These are phyloP conservation scores for Beauveria varroae DNA, from an alignment of 2,329 filamentous ascomycete species.

Conservation along the genomic window DNA sequence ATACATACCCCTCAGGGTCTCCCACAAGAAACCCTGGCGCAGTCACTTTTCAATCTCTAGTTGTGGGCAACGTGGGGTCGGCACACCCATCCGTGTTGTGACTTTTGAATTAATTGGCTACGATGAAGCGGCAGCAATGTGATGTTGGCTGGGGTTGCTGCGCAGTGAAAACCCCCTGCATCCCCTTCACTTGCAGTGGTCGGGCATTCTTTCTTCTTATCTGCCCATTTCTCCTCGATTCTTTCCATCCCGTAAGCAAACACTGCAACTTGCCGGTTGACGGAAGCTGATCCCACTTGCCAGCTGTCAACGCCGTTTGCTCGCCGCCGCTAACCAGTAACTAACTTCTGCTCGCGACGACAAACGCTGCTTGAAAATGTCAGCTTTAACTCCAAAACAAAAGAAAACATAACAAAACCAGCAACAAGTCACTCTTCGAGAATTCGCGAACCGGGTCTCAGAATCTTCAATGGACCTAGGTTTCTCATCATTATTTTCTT, in stretches of 20 bases:
- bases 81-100: background rate
- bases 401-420: background rate
- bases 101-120: background rate
- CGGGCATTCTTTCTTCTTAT: background rate
- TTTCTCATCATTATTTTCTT: background rate
- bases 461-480: background rate
- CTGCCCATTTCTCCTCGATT: too few species aligned
- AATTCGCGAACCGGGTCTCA: too few species aligned
- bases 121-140: too few species aligned
- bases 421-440: background rate
- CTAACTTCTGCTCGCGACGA: background rate
- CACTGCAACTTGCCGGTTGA: background rate
- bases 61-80: background rate
- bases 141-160: background rate
- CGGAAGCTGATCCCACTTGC: background rate
- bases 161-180: background rate
- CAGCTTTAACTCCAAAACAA: background rate
- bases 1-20: too few species aligned
- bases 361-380: background rate
- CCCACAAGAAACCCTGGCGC: background rate
- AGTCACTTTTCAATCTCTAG: background rate
- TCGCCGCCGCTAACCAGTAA: background rate
- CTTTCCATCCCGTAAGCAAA: background rate
- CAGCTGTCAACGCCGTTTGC: background rate
- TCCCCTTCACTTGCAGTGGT: background rate